Evolutionary conservation across 495 filamentous ascomycete species (phyloP).

Genomic region (Tuber calosporum): DNA sequence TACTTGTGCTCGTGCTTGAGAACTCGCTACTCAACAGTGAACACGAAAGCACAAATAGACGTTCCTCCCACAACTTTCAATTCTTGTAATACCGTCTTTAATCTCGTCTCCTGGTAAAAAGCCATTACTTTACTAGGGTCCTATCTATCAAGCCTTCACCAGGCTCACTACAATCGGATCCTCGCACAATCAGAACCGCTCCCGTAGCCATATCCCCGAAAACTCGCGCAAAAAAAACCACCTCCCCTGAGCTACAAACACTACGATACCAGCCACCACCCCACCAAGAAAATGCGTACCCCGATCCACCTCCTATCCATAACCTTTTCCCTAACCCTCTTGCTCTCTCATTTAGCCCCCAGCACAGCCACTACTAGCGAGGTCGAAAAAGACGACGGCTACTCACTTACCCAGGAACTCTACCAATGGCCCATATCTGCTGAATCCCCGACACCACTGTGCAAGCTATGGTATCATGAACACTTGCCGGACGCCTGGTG

Average conservation of each 20-base stretch:
- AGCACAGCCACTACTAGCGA: not conserved
- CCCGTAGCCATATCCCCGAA: not conserved
- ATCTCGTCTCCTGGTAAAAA: not conserved
- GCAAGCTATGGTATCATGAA: not conserved
- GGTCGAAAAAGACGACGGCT: not conserved
- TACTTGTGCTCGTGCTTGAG: not conserved
- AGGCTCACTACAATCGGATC: not conserved
- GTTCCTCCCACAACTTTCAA: not conserved
- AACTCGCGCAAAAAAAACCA: not conserved
- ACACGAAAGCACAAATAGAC: not conserved
- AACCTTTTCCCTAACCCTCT: constrained; percentile 2
- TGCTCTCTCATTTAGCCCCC: not conserved
- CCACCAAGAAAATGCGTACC: not conserved
- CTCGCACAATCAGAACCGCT: not conserved
- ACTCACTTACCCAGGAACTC: constrained; percentile 13
- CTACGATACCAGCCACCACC: not conserved
- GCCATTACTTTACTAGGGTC: not conserved
- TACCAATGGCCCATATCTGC: constrained; percentile 26
- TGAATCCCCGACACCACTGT: constrained; percentile 16
- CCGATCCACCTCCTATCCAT: not conserved
- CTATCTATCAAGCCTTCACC: not conserved
- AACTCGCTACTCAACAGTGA: not conserved
- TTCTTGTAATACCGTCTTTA: not conserved
- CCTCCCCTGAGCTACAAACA: not conserved
- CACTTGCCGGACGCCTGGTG: not conserved